Evolutionary conservation across 345 rosid species (phyloP).

Genomic region (Eucalyptus brandiana): DNA sequence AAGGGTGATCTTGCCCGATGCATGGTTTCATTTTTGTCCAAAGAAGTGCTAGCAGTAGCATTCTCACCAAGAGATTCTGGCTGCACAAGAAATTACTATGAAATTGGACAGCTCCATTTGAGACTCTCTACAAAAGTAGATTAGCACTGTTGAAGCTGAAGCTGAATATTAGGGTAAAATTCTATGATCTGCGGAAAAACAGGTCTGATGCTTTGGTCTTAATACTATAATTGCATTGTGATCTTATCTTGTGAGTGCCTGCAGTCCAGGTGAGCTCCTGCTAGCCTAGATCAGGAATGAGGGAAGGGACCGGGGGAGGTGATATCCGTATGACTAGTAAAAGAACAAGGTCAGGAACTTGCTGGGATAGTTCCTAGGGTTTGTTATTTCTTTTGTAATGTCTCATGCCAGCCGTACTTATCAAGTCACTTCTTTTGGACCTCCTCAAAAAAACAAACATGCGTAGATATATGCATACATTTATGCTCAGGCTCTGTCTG

Average conservation of each 20-base stretch:
- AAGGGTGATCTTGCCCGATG: neutral
- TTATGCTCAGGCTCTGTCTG: neutral
- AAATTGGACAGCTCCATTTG: neutral
- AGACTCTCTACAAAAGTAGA: neutral
- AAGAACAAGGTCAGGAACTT: neutral
- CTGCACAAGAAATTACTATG: neutral
- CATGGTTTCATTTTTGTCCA: neutral
- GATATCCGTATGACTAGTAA: neutral
- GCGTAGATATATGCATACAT: neutral
- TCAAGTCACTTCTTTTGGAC: neutral
- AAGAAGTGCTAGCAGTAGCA: neutral
- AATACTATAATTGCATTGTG: neutral
- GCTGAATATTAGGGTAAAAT: neutral
- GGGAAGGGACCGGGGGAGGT: neutral
- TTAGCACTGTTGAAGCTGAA: neutral
- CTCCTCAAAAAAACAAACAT: neutral
- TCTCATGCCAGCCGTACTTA: neutral
- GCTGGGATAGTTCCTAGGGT: neutral
- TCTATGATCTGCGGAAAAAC: neutral
- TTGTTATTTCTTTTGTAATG: neutral
- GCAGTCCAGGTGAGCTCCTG: neutral
- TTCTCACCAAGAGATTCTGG: neutral
- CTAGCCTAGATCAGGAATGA: neutral
- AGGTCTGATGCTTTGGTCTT: neutral
- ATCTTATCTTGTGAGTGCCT: neutral